These are phyloP conservation scores for slime mould (Dictyostelium discoideum) DNA, from an alignment of 78 protist genomes.

Conservation along the genomic window dicty_2.7 NC_007089.4:2785001-2785500, in stretches of 20 bases:
- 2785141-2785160: slow-evolving; percentile 41
- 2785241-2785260: slow-evolving; percentile 11
- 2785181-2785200: slow-evolving; percentile 73
- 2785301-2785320: slow-evolving; percentile 84
- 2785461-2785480: slow-evolving; percentile 46
- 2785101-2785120: slow-evolving; percentile 41
- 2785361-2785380: slow-evolving; percentile 58
- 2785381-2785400: slow-evolving; percentile 83
- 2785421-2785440: slow-evolving; percentile 20
- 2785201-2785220: slow-evolving; percentile 79
- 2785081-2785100: slow-evolving; percentile 78
- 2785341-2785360: slow-evolving; percentile 75
- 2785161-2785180: slow-evolving; percentile 76
- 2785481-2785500: slow-evolving; percentile 66
- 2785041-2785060: slow-evolving; percentile 85
- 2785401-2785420: slow-evolving; percentile 32
- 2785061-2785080: slow-evolving; percentile 36
- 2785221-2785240: slow-evolving; percentile 58
- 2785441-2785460: slow-evolving; percentile 15
- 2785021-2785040: slow-evolving; percentile 24
- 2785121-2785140: slow-evolving; percentile 79
- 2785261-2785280: slow-evolving; percentile 87
- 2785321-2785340: slow-evolving; percentile 45
- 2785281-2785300: slow-evolving; percentile 89
- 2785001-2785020: slow-evolving; percentile 16